Percentiles rank a stretch among this genome's conserved stretches.
phyloP scores from a whole-genome alignment of 169 alveolate genomes.

The Plasmodium fragile region DNA sequence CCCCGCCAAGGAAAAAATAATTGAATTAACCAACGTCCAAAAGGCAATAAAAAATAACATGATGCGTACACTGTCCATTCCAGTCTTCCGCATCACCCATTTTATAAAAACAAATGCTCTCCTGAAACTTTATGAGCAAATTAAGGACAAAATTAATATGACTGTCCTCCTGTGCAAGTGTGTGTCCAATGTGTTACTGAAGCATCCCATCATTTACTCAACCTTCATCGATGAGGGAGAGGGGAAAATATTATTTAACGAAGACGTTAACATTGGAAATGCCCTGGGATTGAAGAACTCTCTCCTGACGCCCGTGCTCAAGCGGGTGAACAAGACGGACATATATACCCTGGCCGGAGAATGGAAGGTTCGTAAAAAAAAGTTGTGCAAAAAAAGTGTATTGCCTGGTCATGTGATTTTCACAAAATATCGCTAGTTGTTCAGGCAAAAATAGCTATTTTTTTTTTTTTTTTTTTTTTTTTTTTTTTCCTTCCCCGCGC shows the following conservation, averaged over 20 bases:
- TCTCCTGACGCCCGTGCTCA: constrained; percentile 80
- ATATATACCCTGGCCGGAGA: constrained; percentile 76
- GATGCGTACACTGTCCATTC: constrained; percentile 78
- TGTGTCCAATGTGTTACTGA: constrained; percentile 77
- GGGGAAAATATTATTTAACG: constrained; percentile 48
- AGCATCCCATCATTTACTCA: constrained; percentile 80
- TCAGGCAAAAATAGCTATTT: background rate
- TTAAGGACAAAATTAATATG: constrained; percentile 75
- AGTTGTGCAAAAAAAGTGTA: background rate
- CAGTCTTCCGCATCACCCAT: constrained; percentile 80
- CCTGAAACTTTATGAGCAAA: constrained; percentile 29
- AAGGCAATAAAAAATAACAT: constrained; percentile 78
- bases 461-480: constrained; percentile 8
- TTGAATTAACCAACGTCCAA: constrained; percentile 57
- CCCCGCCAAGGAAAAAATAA: background rate
- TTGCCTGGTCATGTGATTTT: background rate
- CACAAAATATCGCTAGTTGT: background rate
- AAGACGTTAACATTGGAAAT: constrained; percentile 77
- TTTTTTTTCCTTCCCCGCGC: constrained; percentile 10
- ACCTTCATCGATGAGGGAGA: constrained; percentile 61
- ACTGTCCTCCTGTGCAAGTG: constrained; percentile 78
- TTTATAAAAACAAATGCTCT: constrained; percentile 43
- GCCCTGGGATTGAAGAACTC: constrained; percentile 79
- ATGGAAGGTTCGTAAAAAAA: constrained; percentile 63
- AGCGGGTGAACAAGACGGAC: constrained; percentile 49